These are phyloP conservation scores for Erucastrum elatum DNA, from an alignment of 345 rosid species.

Conservation along the genomic window DNA sequence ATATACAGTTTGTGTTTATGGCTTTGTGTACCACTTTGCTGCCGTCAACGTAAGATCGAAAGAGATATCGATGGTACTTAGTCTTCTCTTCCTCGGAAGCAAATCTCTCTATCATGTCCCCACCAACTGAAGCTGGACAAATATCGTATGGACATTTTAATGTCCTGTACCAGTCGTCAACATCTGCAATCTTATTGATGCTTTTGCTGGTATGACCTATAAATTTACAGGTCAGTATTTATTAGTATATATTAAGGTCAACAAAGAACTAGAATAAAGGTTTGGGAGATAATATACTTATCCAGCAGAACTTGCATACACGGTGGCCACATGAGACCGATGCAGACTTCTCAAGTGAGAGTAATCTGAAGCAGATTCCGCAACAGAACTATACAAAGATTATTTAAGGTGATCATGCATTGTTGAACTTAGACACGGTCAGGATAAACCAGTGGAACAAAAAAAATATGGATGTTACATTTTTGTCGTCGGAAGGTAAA, in stretches of 20 bases:
- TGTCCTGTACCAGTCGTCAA: conserved; percentile 10
- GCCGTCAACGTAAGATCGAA: conserved; percentile 64
- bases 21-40: conserved; percentile 44
- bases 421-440: background rate
- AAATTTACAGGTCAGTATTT: background rate
- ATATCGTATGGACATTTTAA: conserved; percentile 31
- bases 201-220: conserved; percentile 23
- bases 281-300: conserved; percentile 13
- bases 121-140: conserved; percentile 36
- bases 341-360: conserved; percentile 1
- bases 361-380: background rate
- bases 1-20: background rate
- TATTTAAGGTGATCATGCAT: background rate
- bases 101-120: conserved; percentile 31
- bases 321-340: conserved; percentile 38
- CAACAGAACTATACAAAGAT: conserved; percentile 8
- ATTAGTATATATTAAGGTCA: background rate
- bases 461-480: conserved; percentile 14
- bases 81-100: conserved; percentile 19
- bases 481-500: conserved; percentile 6
- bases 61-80: conserved; percentile 28
- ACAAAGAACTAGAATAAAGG: background rate
- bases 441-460: background rate
- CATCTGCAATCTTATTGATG: conserved; percentile 14
- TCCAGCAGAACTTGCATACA: conserved; percentile 36